Evolutionary conservation across 768 basidiomycete genomes (phyloP).

Genomic region (Agrocybe pediades): DNA sequence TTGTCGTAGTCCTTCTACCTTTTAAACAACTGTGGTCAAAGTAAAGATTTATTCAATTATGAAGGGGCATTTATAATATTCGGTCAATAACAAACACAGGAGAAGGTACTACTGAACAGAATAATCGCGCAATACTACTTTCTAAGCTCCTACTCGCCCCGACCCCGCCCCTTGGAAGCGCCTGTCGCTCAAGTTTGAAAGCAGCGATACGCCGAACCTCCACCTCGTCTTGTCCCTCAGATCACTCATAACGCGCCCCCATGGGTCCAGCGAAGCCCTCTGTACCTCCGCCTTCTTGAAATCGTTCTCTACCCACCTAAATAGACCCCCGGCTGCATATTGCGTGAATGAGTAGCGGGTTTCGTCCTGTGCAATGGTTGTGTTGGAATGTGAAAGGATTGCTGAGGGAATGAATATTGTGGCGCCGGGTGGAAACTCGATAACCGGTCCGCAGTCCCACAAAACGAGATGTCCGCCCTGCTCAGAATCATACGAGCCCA

Average conservation of each 20-base stretch:
- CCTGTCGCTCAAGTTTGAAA: too few relatives aligned
- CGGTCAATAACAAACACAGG: too few relatives aligned
- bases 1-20: too few relatives aligned
- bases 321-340: slow-evolving; percentile 5
- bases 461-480: slow-evolving; percentile 5
- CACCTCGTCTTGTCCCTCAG: not conserved
- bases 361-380: not conserved
- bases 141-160: too few relatives aligned
- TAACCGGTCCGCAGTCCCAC: slow-evolving; percentile 1
- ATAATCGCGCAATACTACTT: too few relatives aligned
- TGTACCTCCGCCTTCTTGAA: not conserved
- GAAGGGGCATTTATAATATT: too few relatives aligned
- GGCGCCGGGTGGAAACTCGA: slow-evolving; percentile 8
- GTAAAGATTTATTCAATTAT: too few relatives aligned
- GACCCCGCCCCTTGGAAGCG: too few relatives aligned
- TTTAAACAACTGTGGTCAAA: too few relatives aligned
- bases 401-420: slow-evolving; percentile 6
- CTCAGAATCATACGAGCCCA: not conserved
- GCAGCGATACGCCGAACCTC: not conserved
- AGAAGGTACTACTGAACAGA: too few relatives aligned
- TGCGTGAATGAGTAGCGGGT: slow-evolving; percentile 6
- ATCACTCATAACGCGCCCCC: not conserved
- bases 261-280: not conserved
- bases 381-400: slow-evolving; percentile 4
- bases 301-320: slow-evolving; percentile 4